Evolutionary conservation across 164 flowering plant genomes (phyloP), one percentile per base, ranked within the genome.

Genomic region (Platanus orientalis): DNA sequence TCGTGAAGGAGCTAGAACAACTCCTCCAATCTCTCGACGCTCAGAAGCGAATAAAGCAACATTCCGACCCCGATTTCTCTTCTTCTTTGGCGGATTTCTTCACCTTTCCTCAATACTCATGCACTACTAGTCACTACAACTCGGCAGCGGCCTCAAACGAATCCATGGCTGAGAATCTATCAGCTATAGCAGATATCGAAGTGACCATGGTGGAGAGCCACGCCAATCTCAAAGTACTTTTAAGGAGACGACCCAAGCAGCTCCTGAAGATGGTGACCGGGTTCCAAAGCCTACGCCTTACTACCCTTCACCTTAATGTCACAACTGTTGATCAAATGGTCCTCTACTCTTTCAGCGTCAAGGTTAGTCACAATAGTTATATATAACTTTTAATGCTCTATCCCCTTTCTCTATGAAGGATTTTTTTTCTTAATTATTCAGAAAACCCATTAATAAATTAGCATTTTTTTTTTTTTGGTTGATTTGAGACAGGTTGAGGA

Each of bases 141-240:
- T 5, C 65, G 23, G 36, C 28, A 16, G 47, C 55, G 6, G 12
- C 47, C 7, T 25, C 39, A 6, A 42, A 45, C 17, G 70, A 55
- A 16, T 4, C 58, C 28, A 27, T 49, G 10, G 70, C 57, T 1
- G 70, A 73, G 54, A 66, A 72, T 34, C 70, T 66, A 30, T 74
- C 69, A 0, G 76, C 79, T 0, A 58, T 65, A 19, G 95, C 87
- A 0, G 96, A 92, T 65, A 86, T 92, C 28, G 96, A 92, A 71
- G 97, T 92, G 66, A 87, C 83, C 25, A 73, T 89, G 90, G 90
- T 81, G 57, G 97, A 92, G 65, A 83, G 81, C 74, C 96, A 92
- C 63, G 96, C 96, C 51, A 87, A 82, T 62, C 69, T 89, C 36
- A 89, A 89, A 73, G 78, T 92, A 42, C 80, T 82, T 0, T 64